A percentile compares a stretch with the other conserved stretches of the same genome.
These are phyloP conservation scores for Apophysomyces ossiformis DNA, from an alignment of 371 early-diverging fungal genomes.

Conservation along the genomic window DNA sequence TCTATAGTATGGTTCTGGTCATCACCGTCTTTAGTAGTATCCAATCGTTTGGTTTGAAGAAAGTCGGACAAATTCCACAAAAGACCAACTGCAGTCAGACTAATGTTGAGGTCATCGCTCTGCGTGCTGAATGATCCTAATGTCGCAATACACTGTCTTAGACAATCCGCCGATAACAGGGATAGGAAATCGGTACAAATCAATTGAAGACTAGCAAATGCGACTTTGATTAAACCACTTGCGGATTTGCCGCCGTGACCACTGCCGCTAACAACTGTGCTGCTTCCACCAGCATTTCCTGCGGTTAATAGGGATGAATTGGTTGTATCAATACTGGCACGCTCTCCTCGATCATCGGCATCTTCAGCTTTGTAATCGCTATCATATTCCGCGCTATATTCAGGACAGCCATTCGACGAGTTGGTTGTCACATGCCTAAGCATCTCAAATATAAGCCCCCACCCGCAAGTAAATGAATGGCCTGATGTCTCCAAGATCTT, in stretches of 20 bases:
- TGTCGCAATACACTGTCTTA: conserved; percentile 84
- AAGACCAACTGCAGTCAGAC: conserved; percentile 90
- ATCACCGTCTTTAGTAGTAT: conserved; percentile 37
- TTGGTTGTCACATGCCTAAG: conserved; percentile 63
- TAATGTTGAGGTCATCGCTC: conserved; percentile 92
- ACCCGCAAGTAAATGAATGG: conserved; percentile 84
- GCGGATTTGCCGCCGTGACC: conserved; percentile 23
- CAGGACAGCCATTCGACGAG: conserved; percentile 25
- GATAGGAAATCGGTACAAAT: conserved; percentile 96
- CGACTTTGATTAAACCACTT: conserved; percentile 77
- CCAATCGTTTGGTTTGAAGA: conserved; percentile 72
- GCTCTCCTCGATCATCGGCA: conserved; percentile 23
- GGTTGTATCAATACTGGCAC: conserved; percentile 39
- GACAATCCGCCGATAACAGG: conserved; percentile 72
- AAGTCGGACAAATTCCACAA: conserved; percentile 91
- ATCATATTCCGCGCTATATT: conserved; percentile 7
- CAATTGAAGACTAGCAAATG: conserved; percentile 92
- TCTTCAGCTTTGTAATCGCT: conserved; percentile 23
- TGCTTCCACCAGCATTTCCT: neutral
- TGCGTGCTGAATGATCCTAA: conserved; percentile 85
- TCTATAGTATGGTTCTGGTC: conserved; percentile 29
- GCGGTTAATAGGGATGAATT: conserved; percentile 28
- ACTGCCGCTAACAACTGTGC: neutral
- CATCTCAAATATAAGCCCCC: conserved; percentile 92
- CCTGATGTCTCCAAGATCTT: conserved; percentile 91